phyloP scores from a whole-genome alignment of 768 basidiomycete species.

The Tricholoma saponaceum region DNA sequence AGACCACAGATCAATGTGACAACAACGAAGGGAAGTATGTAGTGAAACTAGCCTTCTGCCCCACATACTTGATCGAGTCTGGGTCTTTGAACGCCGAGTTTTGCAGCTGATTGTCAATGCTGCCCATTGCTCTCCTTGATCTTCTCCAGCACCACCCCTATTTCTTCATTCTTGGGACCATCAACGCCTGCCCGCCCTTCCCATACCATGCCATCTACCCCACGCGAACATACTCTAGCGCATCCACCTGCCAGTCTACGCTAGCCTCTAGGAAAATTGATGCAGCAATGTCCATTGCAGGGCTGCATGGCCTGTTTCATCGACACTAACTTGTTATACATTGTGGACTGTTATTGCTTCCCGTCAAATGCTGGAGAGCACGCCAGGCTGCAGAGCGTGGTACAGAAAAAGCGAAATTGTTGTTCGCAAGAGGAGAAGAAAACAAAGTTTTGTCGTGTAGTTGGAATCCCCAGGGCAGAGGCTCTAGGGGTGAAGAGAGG shows the following conservation, averaged over 20 bases:
- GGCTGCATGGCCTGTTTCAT: constrained; percentile 83
- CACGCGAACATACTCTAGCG: constrained; percentile 94
- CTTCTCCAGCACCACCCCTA: too few species aligned
- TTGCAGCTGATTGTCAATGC: constrained; percentile 85
- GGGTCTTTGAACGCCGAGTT: constrained; percentile 92
- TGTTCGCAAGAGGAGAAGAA: constrained; percentile 95
- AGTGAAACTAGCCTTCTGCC: constrained; percentile 60
- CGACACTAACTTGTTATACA: constrained; percentile 81
- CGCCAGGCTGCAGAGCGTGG: constrained; percentile 93
- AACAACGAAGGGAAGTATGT: constrained; percentile 23
- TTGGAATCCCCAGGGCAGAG: constrained; percentile 94
- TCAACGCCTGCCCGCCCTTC: constrained; percentile 78
- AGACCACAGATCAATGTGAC: background rate
- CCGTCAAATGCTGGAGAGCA: constrained; percentile 89
- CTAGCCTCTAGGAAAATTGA: constrained; percentile 95
- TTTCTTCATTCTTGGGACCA: too few species aligned
- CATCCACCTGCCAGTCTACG: constrained; percentile 95
- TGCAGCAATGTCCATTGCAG: constrained; percentile 94
- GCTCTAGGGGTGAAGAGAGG: too few species aligned
- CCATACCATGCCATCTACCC: constrained; percentile 94
- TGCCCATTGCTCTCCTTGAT: constrained; percentile 83
- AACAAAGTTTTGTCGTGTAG: constrained; percentile 88
- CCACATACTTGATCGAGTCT: constrained; percentile 96
- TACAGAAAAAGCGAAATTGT: constrained; percentile 95
- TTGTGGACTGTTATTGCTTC: constrained; percentile 89